These are phyloP conservation scores for Puccinellia tenuiflora DNA, from an alignment of 176 grass and related monocot genomes.

Conservation along the genomic window DNA sequence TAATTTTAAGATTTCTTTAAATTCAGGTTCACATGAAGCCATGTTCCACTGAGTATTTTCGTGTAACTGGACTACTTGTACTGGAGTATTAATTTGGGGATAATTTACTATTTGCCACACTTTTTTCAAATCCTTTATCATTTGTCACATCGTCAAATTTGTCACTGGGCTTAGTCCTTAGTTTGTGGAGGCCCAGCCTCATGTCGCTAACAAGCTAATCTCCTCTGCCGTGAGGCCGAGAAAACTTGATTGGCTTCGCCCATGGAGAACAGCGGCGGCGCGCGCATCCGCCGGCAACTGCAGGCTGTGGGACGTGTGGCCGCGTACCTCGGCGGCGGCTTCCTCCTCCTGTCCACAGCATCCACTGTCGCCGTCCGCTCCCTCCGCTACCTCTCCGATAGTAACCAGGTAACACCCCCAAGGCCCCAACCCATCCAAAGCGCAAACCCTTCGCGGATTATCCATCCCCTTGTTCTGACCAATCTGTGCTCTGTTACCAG, in stretches of 20 bases:
- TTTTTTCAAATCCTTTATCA: too few species aligned
- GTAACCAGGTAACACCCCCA: constrained; percentile 45
- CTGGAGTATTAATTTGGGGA: too few species aligned
- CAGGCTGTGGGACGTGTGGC: constrained; percentile 41
- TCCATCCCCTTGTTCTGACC: background rate
- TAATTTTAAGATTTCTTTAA: too few species aligned
- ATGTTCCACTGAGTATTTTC: too few species aligned
- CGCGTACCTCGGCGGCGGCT: constrained; percentile 50
- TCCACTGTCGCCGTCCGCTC: constrained; percentile 62
- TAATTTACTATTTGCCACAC: too few species aligned
- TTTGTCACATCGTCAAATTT: too few species aligned
- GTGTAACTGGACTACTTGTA: too few species aligned
- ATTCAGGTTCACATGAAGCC: too few species aligned
- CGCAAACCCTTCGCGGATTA: background rate
- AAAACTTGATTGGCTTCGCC: background rate
- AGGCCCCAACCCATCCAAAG: background rate
- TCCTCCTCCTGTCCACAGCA: constrained; percentile 49
- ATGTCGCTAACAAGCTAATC: background rate
- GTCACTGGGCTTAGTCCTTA: too few species aligned
- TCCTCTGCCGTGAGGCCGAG: background rate
- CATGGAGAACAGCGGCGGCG: constrained; percentile 33
- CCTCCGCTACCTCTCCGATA: constrained; percentile 57
- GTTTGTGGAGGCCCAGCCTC: background rate
- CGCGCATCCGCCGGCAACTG: constrained; percentile 39
- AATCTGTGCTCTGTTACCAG: constrained; percentile 15